Base-by-base conservation (phyloP, 179 eudicot species). In the Sideroxylon spinosum region DNA sequence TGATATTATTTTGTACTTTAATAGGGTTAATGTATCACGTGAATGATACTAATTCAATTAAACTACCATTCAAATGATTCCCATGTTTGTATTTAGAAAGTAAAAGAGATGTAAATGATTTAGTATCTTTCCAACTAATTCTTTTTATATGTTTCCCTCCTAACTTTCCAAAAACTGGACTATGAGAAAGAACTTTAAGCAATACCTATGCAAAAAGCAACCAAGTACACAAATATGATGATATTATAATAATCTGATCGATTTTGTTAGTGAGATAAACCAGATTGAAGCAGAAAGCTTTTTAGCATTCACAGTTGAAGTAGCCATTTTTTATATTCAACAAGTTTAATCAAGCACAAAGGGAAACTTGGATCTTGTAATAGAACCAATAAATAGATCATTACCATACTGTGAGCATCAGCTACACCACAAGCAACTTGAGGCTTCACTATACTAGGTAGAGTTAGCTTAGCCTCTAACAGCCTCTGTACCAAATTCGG, bases 381-480 rank as follows among this genome's bases (percentile, higher is more conserved):
- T 48, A 37, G 57, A 75, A 59, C 44, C 62, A n/a, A 20, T 2
- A 26, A 56, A 55, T 53, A 49, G 23, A 37, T 63, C 23, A 76
- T 84, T 88, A 95, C 98, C 99, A 93, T 95, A 79, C 93, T 93
- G 86, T 95, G 98, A 76, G 98, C 91, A 87, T 92, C 88, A 81
- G 94, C 83, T 46, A 95, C 95, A 67, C 99, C 99, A 83, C 98
- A 95, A 26, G 98, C 99, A 85, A 93, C 97, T 91, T 91, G 99
- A 81, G 99, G 94, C 82, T 95, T 95, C 84, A 95, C 99, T 49
- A 95, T 93, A 82, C 85, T 87, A 46, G 99, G 98, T 66, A 84
- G 85, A 64, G 92, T 86, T 75, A 95, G 79, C 77, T 87, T 85
- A 50, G 95, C 94, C 56, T 90, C 93, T 52, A 78, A 83, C 53